Evolutionary conservation across 345 rosid genomes (phyloP).

Genomic region (Eucalyptus cloeziana): DNA sequence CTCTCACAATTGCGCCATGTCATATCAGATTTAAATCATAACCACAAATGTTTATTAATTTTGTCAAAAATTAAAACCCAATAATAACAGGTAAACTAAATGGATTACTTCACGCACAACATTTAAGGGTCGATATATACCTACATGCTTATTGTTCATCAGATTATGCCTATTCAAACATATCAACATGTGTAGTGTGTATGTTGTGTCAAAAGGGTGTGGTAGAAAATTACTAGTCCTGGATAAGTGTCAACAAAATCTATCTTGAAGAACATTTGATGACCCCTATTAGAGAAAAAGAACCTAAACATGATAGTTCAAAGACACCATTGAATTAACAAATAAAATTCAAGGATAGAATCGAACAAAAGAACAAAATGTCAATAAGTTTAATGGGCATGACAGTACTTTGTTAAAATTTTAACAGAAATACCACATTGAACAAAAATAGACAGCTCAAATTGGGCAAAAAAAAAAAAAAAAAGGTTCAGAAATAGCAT

Average conservation of each 20-base stretch:
- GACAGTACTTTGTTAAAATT: neutral
- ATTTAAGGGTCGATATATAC: neutral
- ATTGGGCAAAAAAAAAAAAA: neutral
- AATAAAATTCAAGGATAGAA: neutral
- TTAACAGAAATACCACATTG: neutral
- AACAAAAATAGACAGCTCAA: neutral
- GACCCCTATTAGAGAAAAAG: neutral
- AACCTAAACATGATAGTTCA: neutral
- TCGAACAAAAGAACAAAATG: neutral
- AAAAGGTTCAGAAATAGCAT: neutral
- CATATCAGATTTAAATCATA: neutral
- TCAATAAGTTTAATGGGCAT: neutral
- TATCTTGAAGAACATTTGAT: neutral
- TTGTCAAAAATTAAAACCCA: neutral
- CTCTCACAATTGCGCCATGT: neutral
- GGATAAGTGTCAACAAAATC: neutral
- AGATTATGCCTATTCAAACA: neutral
- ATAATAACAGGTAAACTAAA: neutral
- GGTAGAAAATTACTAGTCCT: neutral
- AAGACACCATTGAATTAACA: neutral
- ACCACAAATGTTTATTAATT: neutral
- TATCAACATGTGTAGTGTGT: neutral
- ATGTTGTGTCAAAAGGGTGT: neutral
- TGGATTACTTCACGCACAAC: neutral
- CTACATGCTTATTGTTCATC: neutral